Conservation (phyloP, 2,329 filamentous ascomycete species). For the Fusarium albidum region DNA sequence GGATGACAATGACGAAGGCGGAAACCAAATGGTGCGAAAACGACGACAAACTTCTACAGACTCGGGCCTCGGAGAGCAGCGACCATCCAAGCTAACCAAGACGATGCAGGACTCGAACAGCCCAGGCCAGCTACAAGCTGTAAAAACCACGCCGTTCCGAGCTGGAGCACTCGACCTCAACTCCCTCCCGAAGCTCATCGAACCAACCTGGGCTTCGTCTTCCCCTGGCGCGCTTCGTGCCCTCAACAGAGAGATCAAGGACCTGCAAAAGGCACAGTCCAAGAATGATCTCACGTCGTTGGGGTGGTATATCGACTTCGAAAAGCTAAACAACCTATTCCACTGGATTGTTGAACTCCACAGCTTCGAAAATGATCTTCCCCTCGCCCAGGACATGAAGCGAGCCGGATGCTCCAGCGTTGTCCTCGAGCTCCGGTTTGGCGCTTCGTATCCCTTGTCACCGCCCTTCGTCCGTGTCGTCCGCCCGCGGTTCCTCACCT, state of each 20-base stretch:
- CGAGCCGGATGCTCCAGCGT: slow-evolving; percentile 68
- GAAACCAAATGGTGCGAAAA: slow-evolving; percentile 22
- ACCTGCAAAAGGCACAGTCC: slow-evolving; percentile 70
- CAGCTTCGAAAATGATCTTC: slow-evolving; percentile 75
- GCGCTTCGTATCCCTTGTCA: slow-evolving; percentile 75
- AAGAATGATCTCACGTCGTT: slow-evolving; percentile 68
- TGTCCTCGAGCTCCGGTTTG: slow-evolving; percentile 84
- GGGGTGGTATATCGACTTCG: slow-evolving; percentile 83
- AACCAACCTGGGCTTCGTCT: slow-evolving; percentile 43
- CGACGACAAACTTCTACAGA: slow-evolving; percentile 31
- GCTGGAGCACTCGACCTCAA: slow-evolving; percentile 71
- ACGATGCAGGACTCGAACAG: slow-evolving; percentile 19
- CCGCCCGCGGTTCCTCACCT: slow-evolving; percentile 79
- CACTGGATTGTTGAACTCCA: slow-evolving; percentile 94
- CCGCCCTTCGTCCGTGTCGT: slow-evolving; percentile 89
- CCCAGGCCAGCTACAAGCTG: background rate
- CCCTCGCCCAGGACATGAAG: slow-evolving; percentile 80
- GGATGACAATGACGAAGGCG: slow-evolving; percentile 20
- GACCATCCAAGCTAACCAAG: slow-evolving; percentile 25
- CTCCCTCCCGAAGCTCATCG: slow-evolving; percentile 68
- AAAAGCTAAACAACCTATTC: slow-evolving; percentile 76
- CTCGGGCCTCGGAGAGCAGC: slow-evolving; percentile 27
- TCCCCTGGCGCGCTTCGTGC: slow-evolving; percentile 37
- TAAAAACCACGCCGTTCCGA: slow-evolving; percentile 59
- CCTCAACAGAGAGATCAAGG: slow-evolving; percentile 62